phyloP scores from a whole-genome alignment of 1,284 basidiomycete genomes.

The Puccinia coronata region DNA sequence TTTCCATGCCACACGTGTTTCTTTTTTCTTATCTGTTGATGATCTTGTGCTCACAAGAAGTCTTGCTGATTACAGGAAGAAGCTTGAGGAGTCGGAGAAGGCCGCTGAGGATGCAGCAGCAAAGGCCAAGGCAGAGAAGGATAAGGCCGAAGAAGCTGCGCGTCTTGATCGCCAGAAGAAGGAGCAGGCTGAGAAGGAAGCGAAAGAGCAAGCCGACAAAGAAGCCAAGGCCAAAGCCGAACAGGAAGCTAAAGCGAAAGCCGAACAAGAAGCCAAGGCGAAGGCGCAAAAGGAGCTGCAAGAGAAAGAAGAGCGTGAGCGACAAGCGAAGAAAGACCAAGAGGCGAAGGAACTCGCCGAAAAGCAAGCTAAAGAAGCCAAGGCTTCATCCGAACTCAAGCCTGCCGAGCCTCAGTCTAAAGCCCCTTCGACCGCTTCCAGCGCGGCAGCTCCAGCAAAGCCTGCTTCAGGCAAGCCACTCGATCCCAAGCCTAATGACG shows the following conservation, averaged over 20 bases:
- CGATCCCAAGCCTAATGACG: conserved; percentile 2
- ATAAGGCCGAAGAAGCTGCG: conserved; percentile 59
- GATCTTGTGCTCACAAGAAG: not conserved
- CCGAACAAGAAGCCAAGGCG: conserved; percentile 19
- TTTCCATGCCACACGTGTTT: conserved; percentile 5
- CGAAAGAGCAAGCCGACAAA: conserved; percentile 22
- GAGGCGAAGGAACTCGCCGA: conserved; percentile 19
- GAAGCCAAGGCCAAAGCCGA: conserved; percentile 31
- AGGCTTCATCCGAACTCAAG: conserved; percentile 30
- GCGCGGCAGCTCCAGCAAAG: conserved; percentile 48
- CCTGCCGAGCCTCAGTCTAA: not conserved
- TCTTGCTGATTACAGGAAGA: conserved; percentile 54
- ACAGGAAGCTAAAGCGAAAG: conserved; percentile 41
- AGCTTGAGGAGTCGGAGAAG: conserved; percentile 42
- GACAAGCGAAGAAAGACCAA: conserved; percentile 19
- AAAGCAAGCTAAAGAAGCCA: conserved; percentile 16
- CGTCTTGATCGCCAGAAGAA: conserved; percentile 55
- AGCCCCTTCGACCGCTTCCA: not conserved
- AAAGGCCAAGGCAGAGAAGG: conserved; percentile 48
- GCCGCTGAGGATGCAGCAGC: conserved; percentile 29
- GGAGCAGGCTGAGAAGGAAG: conserved; percentile 51
- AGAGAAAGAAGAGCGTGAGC: conserved; percentile 36
- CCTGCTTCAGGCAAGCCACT: conserved; percentile 15
- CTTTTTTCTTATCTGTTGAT: not conserved
- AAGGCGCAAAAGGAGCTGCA: not conserved